Evolutionary conservation across 805 yeast species (phyloP), one percentile per base, ranked within the genome.

Genomic region (Ogataea populi-albae): DNA sequence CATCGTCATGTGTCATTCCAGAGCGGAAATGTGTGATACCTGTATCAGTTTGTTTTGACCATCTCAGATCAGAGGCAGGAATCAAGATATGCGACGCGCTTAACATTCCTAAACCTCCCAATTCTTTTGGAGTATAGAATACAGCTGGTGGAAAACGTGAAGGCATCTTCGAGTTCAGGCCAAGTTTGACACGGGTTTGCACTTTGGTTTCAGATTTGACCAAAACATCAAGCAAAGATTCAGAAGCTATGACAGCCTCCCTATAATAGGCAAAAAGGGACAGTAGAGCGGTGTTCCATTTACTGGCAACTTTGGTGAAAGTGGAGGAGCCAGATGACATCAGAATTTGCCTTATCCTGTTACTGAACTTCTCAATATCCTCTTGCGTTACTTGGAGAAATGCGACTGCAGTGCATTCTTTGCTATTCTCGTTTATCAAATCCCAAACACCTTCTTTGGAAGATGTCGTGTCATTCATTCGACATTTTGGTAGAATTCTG

Each of bases 111-210:
- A 93, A 65, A 28, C 99, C 99, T 33, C 99, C 98, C 3, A 93
- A 65, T 57, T 93, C 99, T 49, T 89, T 91, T 0, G 98, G 98
- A 0, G 98, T 88, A 57, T 93, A 93, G 53, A 93, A 93, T 0
- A 93, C 98, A 3, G 97, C 97, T 0, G 98, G 99, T 3, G 99
- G 99, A 64, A 93, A 93, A 37, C 99, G 71, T 0, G 96, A 81
- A 1, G 99, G 99, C 99, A 93, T 93, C 61, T 93, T 93, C 10
- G 98, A 91, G 52, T 93, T 93, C 42, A 93, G 69, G 0, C 98
- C 98, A 65, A 91, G 75, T 56, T 93, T 93, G 14, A 93, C 96
- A 46, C 95, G 72, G 36, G 89, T 93, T 62, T 93, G 99, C 29
- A 93, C 82, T 53, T 85, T 81, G 0, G 96, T 89, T 54, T 93